phyloP scores from a whole-genome alignment of 192 early-diverging fungal species.

The Rhizoclosmatium sp. region DNA sequence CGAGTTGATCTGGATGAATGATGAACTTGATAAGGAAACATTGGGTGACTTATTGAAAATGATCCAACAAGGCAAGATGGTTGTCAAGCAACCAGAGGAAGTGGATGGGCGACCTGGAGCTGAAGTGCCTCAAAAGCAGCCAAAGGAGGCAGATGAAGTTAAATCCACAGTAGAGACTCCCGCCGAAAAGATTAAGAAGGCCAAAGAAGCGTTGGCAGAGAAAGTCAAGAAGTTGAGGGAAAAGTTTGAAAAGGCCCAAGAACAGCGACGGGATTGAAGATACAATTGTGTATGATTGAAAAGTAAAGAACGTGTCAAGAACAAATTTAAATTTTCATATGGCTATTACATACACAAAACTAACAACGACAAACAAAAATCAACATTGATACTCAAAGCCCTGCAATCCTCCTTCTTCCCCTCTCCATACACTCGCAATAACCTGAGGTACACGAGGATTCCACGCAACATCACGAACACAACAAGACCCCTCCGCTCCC shows the following conservation, averaged over 20 bases:
- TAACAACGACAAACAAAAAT: too few species aligned
- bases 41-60: neutral
- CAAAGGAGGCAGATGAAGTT: neutral
- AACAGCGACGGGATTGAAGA: too few species aligned
- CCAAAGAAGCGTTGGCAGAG: neutral
- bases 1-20: neutral
- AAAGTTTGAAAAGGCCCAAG: neutral
- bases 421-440: conserved; percentile 31
- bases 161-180: too few species aligned
- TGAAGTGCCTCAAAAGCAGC: neutral
- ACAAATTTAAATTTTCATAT: too few species aligned
- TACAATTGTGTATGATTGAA: too few species aligned
- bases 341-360: too few species aligned
- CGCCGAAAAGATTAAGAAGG: neutral
- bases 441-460: conserved; percentile 42
- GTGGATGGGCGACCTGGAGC: neutral
- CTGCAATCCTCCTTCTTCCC: conserved; percentile 19
- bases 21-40: neutral
- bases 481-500: neutral
- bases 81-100: neutral
- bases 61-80: neutral
- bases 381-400: conserved; percentile 17
- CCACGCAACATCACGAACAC: conserved; percentile 47
- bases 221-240: neutral
- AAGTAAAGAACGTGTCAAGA: too few species aligned